phyloP scores from a whole-genome alignment of 139 green algal genomes.

The Eudorina sp. region DNA sequence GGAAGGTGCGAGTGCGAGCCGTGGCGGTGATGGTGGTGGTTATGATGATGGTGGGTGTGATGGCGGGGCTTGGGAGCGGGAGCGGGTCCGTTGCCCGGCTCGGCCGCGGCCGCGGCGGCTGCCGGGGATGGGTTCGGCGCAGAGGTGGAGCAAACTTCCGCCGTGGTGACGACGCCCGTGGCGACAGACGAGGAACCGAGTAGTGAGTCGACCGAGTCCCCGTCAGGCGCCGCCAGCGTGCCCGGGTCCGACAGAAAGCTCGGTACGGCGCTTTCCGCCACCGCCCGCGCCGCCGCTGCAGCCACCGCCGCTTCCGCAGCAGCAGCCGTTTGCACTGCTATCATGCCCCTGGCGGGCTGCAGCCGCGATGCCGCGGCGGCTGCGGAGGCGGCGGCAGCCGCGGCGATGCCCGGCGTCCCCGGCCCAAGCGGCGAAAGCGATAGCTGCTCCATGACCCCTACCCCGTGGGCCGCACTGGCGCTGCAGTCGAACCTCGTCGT shows the following conservation, averaged over 20 bases:
- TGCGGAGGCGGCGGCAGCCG: background rate
- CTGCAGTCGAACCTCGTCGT: too few relatives aligned
- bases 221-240: background rate
- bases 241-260: background rate
- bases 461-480: too few relatives aligned
- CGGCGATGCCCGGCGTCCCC: too few relatives aligned
- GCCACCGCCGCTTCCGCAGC: background rate
- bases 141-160: too few relatives aligned
- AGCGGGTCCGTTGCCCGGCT: background rate
- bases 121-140: too few relatives aligned
- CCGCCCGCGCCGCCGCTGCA: background rate
- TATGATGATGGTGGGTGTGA: background rate
- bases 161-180: too few relatives aligned
- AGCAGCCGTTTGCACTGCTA: background rate
- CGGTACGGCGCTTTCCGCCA: background rate
- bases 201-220: too few relatives aligned
- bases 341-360: background rate
- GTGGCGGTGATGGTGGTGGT: slow-evolving; percentile 21
- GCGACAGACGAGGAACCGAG: too few relatives aligned
- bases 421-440: too few relatives aligned
- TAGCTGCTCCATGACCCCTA: too few relatives aligned
- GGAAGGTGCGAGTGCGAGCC: background rate
- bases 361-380: too few relatives aligned
- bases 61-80: background rate
- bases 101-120: too few relatives aligned